phyloP scores from a whole-genome alignment of 805 yeast species.

The Spathaspora arborariae region DNA sequence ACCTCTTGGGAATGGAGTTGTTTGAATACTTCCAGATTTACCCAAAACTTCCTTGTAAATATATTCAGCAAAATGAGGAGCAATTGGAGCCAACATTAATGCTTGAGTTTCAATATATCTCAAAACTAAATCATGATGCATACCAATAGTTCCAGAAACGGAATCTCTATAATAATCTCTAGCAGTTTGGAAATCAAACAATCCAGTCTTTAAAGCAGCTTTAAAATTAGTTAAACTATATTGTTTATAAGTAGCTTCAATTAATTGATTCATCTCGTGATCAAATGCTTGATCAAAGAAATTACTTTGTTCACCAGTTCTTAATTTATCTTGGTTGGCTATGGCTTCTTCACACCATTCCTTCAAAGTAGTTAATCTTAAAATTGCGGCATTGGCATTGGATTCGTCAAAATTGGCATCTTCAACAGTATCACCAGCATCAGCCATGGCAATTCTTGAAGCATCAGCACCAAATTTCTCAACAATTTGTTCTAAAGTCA shows the following conservation, averaged over 20 bases:
- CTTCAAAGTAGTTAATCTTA: conserved; percentile 85
- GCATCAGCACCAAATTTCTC: conserved; percentile 97
- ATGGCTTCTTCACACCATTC: conserved; percentile 91
- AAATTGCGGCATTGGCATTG: conserved; percentile 94
- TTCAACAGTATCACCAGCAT: conserved; percentile 96
- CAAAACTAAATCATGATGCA: conserved; percentile 80
- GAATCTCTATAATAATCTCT: conserved; percentile 96
- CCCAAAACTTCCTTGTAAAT: conserved; percentile 80
- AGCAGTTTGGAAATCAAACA: conserved; percentile 91
- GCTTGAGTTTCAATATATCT: conserved; percentile 86
- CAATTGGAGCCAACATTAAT: conserved; percentile 81
- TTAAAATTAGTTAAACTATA: conserved; percentile 77
- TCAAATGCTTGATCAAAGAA: conserved; percentile 90
- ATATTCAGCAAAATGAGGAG: conserved; percentile 94
- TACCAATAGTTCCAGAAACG: conserved; percentile 46
- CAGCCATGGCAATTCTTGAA: conserved; percentile 94
- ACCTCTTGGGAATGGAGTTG: conserved; percentile 78
- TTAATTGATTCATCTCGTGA: conserved; percentile 83
- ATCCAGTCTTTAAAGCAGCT: conserved; percentile 83
- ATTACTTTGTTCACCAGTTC: conserved; percentile 44
- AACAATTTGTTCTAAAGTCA: conserved; percentile 81
- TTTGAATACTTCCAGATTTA: conserved; percentile 63
- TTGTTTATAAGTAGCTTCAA: conserved; percentile 68
- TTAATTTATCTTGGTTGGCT: conserved; percentile 45
- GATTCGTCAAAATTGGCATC: conserved; percentile 98